Evolutionary conservation across 1,284 basidiomycete genomes (phyloP), one percentile per base, ranked within the genome.

Genomic region (Ceraceosorus guamensis): DNA sequence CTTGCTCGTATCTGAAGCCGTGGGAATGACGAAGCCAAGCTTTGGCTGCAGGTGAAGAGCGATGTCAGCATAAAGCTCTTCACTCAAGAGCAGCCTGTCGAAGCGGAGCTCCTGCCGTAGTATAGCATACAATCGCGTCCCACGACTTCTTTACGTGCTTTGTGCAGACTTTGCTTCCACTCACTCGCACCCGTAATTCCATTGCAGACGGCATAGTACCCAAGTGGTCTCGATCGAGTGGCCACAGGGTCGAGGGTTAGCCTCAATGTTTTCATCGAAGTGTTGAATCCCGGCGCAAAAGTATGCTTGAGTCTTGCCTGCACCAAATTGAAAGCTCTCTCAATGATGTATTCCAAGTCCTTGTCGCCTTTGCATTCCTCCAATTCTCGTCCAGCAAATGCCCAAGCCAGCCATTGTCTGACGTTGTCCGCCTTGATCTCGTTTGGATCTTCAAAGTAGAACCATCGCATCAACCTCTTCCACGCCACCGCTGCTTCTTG

Each of bases 181-280:
- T 24, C 24, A 24, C 24, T 24, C 24, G 24, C 24, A 24, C 6
- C 37, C 14, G 56, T 35, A 16, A 55, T 11, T 35, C 43, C 16
- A n/a, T 58, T 58, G 41, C 53, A 46, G 14, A 61, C 57, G 31
- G 59, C 31, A 52, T 61, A 61, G 50, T 59, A 57, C 31, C 57
- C 59, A 6, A 61, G 30, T 13, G 59, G 59, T 14, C 59, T 37
- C 71, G 81, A 82, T 30, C 79, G 71, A 55, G 89, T 81, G 57
- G 82, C 83, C 53, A 91, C 83, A 2, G 82, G 83, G 78, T 93
- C 91, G 46, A 92, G 75, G 0, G 88, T 91, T 24, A 92, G 80
- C 13, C 86, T 80, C 65, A 89, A 81, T 1, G 88, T 82, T 24
- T 77, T 70, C 39, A 82, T 79, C n/a, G 77, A 66, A 0, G 82